A percentile compares a stretch with the other conserved stretches of the same genome.
Evolutionary conservation across 768 basidiomycete species (phyloP).

Genomic region (Macrolepiota fuliginosa): DNA sequence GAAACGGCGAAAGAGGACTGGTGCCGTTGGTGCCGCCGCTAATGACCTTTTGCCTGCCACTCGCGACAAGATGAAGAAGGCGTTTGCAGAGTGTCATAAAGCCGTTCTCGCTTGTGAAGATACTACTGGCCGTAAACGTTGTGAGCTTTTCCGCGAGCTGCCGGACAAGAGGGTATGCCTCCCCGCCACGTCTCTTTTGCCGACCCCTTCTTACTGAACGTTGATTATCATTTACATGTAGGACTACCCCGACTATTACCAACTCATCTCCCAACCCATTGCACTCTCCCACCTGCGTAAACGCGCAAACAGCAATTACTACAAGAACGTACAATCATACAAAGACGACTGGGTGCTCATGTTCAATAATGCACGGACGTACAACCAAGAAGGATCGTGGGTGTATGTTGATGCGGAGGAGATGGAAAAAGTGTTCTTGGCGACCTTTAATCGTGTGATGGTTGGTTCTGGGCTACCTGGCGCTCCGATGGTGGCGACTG

Average conservation of each 20-base stretch:
- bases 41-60: slow-evolving; percentile 55
- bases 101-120: slow-evolving; percentile 74
- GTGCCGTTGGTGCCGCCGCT: slow-evolving; percentile 18
- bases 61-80: slow-evolving; percentile 81
- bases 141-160: slow-evolving; percentile 85
- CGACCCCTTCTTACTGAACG: slow-evolving; percentile 8
- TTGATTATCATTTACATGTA: slow-evolving; percentile 28
- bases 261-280: slow-evolving; percentile 84
- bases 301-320: slow-evolving; percentile 58
- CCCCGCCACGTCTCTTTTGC: background rate
- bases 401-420: slow-evolving; percentile 93
- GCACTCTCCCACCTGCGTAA: slow-evolving; percentile 83
- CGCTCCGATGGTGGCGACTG: slow-evolving; percentile 20
- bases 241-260: slow-evolving; percentile 93
- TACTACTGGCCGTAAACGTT: slow-evolving; percentile 72
- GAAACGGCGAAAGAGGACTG: slow-evolving; percentile 82
- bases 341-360: slow-evolving; percentile 84
- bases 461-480: slow-evolving; percentile 74
- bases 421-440: slow-evolving; percentile 87
- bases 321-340: slow-evolving; percentile 74
- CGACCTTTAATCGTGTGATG: slow-evolving; percentile 62
- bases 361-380: slow-evolving; percentile 91
- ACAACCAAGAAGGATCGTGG: slow-evolving; percentile 94
- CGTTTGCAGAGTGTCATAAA: slow-evolving; percentile 71
- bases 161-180: slow-evolving; percentile 68